Evolutionary conservation across 169 alveolate species (phyloP).

Genomic region (Plasmodium vinckei): DNA sequence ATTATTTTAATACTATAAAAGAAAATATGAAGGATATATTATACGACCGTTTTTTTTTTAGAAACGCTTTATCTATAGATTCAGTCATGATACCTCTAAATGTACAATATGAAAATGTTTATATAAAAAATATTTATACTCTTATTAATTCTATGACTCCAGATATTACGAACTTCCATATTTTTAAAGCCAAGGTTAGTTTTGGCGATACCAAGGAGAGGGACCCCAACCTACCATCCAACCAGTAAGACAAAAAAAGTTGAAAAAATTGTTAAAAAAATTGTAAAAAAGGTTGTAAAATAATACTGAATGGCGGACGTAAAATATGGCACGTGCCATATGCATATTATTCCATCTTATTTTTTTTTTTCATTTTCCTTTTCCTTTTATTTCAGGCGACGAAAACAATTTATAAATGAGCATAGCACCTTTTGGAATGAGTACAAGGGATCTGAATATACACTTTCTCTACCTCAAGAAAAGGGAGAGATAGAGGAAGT

Average conservation of each 20-base stretch:
- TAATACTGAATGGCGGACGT: not conserved
- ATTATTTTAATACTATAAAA: not conserved
- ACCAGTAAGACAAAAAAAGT: not conserved
- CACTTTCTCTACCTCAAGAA: not conserved
- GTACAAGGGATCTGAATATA: constrained; percentile 35
- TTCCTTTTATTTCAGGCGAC: constrained; percentile 1
- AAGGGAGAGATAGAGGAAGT: not conserved
- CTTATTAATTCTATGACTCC: constrained; percentile 17
- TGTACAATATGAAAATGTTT: constrained; percentile 48
- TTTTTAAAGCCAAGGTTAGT: constrained; percentile 28
- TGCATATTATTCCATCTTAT: no score
- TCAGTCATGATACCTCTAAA: constrained; percentile 43
- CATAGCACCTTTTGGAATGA: constrained; percentile 76
- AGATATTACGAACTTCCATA: not conserved
- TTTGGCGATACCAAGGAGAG: not conserved
- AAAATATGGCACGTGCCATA: no score
- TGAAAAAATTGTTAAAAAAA: no score
- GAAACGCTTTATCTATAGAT: constrained; percentile 4
- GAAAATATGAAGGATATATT: constrained; percentile 9
- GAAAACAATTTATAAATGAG: constrained; percentile 52
- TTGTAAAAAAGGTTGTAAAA: not conserved
- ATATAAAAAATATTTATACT: constrained; percentile 44
- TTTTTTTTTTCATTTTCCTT: not conserved
- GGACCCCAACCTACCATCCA: not conserved
- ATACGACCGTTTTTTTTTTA: constrained; percentile 19